phyloP scores from a whole-genome alignment of 1,139 yeast genomes.

The Candida sanyaensis region DNA sequence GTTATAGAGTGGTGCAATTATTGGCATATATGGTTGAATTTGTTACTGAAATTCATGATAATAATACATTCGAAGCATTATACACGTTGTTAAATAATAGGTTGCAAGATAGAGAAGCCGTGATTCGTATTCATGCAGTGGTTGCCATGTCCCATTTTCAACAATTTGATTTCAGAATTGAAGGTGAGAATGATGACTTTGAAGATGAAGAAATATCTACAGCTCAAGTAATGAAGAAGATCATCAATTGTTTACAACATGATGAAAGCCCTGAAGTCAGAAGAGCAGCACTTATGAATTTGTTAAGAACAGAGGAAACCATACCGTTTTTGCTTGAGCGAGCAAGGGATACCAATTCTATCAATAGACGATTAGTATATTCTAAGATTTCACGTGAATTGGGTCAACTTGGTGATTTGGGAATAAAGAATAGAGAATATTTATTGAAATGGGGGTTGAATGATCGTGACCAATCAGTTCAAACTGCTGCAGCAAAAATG shows the following conservation, averaged over 20 bases:
- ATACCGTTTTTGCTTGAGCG: constrained; percentile 70
- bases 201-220: constrained; percentile 19
- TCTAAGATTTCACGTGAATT: constrained; percentile 68
- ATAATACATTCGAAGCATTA: constrained; percentile 65
- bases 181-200: constrained; percentile 35
- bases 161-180: constrained; percentile 45
- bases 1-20: constrained; percentile 80
- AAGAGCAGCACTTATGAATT: constrained; percentile 75
- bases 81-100: constrained; percentile 64
- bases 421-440: constrained; percentile 61
- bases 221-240: constrained; percentile 43
- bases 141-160: constrained; percentile 81
- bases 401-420: constrained; percentile 55
- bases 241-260: constrained; percentile 61
- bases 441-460: constrained; percentile 81
- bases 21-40: constrained; percentile 73
- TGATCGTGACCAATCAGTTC: constrained; percentile 79
- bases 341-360: constrained; percentile 75
- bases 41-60: constrained; percentile 70
- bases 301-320: constrained; percentile 57
- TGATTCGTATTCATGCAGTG: constrained; percentile 80
- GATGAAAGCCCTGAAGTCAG: constrained; percentile 91
- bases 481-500: constrained; percentile 71
- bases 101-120: constrained; percentile 75
- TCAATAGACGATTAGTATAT: constrained; percentile 73